Conservation (phyloP, 495 filamentous ascomycete species). For the Penicillium cataractarum region DNA sequence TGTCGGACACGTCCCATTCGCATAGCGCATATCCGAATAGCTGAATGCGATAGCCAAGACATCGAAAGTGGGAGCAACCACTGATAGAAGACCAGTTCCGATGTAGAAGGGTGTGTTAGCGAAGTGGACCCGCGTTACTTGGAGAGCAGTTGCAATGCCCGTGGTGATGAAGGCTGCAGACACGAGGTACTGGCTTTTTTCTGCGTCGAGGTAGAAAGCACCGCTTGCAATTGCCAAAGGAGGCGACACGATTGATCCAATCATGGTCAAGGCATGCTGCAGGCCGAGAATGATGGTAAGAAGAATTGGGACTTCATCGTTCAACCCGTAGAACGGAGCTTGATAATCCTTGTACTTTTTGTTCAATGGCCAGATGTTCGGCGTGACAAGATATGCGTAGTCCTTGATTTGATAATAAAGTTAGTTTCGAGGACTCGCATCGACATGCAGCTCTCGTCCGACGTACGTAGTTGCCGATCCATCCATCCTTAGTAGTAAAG, state of each 20-base stretch:
- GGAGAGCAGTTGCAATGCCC: slow-evolving; percentile 74
- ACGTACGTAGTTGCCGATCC: slow-evolving; percentile 70
- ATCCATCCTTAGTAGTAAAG: slow-evolving; percentile 63
- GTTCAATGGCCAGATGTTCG: slow-evolving; percentile 76
- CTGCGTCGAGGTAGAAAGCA: slow-evolving; percentile 64
- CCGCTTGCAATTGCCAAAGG: slow-evolving; percentile 73
- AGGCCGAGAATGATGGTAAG: slow-evolving; percentile 69
- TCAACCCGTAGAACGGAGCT: slow-evolving; percentile 82
- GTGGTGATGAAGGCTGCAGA: slow-evolving; percentile 83
- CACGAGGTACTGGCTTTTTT: slow-evolving; percentile 73
- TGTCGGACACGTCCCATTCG: slow-evolving; percentile 70
- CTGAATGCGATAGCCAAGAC: slow-evolving; percentile 79
- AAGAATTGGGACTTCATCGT: slow-evolving; percentile 77
- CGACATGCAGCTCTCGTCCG: background rate
- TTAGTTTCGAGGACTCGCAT: background rate
- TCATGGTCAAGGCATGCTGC: slow-evolving; percentile 64
- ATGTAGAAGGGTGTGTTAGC: slow-evolving; percentile 75
- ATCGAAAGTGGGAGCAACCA: slow-evolving; percentile 81
- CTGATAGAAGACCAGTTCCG: slow-evolving; percentile 80
- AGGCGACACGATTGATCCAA: slow-evolving; percentile 65
- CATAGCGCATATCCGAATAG: slow-evolving; percentile 75
- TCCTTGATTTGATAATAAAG: slow-evolving; percentile 43
- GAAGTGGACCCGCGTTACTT: slow-evolving; percentile 82
- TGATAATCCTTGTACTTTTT: slow-evolving; percentile 57
- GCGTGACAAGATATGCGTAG: slow-evolving; percentile 71